These are phyloP conservation scores for Eucalyptus pauciflora DNA, from an alignment of 345 rosid species.

Conservation along the genomic window DNA sequence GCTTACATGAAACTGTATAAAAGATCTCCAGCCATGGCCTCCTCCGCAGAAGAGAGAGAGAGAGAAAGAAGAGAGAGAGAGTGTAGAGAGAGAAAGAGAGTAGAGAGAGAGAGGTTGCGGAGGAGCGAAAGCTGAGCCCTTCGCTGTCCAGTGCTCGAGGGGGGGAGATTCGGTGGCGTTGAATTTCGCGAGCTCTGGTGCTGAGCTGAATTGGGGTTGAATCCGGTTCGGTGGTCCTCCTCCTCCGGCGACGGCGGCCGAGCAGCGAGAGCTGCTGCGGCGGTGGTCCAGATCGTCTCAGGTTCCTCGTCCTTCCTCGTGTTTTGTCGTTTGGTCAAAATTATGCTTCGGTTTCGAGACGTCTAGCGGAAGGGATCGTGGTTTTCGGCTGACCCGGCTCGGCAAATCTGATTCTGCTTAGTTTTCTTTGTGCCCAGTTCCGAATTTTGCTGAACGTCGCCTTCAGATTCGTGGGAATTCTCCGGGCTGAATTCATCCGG, in stretches of 20 bases:
- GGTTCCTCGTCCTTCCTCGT: background rate
- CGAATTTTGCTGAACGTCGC: background rate
- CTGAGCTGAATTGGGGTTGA: background rate
- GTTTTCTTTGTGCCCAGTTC: background rate
- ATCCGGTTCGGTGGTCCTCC: background rate
- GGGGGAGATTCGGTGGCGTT: background rate
- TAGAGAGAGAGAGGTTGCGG: background rate
- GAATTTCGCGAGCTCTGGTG: background rate
- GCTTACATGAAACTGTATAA: slow-evolving; percentile 16
- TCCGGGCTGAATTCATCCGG: slow-evolving; percentile 13
- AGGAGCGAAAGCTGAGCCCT: slow-evolving; percentile 2
- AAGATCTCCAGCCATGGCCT: slow-evolving; percentile 12
- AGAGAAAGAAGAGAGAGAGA: slow-evolving; percentile 1
- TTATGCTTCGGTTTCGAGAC: background rate
- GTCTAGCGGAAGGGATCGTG: background rate
- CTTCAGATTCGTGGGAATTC: background rate
- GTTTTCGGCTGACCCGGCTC: background rate
- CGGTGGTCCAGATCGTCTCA: background rate
- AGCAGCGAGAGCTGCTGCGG: background rate
- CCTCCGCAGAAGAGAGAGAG: background rate
- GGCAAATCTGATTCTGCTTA: background rate
- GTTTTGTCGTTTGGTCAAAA: background rate
- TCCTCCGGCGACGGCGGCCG: background rate
- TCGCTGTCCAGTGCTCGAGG: background rate
- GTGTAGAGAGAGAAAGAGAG: background rate